These are phyloP conservation scores for Picocystis sp. DNA, from an alignment of 163 green algal genomes.

Conservation along the genomic window DNA sequence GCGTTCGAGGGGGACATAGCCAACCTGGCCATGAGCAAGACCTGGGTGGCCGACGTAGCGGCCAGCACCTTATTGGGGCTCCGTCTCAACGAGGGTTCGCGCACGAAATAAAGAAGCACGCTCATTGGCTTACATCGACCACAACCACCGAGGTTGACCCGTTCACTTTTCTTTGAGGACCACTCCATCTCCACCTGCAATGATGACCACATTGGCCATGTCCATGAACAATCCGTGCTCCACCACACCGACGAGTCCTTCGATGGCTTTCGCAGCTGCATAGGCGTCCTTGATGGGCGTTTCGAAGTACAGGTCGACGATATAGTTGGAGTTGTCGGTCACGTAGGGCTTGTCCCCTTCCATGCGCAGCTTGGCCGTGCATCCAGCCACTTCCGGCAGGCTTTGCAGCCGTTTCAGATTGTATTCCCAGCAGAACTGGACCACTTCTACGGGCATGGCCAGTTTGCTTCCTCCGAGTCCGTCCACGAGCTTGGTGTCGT, in stretches of 20 bases:
- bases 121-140: too few relatives aligned
- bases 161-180: conserved; percentile 28
- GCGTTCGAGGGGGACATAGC: too few relatives aligned
- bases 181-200: conserved; percentile 52
- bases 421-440: conserved; percentile 95
- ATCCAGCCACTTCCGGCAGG: conserved; percentile 25
- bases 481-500: conserved; percentile 91
- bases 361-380: conserved; percentile 74
- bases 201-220: conserved; percentile 75
- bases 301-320: conserved; percentile 97
- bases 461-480: conserved; percentile 81
- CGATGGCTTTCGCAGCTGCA: conserved; percentile 56
- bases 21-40: too few relatives aligned
- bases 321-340: conserved; percentile 99
- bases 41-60: too few relatives aligned
- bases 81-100: too few relatives aligned
- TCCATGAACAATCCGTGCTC: conserved; percentile 80
- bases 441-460: conserved; percentile 89
- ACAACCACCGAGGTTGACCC: too few relatives aligned
- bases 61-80: too few relatives aligned
- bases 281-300: conserved; percentile 29
- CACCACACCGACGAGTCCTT: conserved; percentile 72
- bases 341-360: conserved; percentile 89
- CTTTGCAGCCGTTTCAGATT: conserved; percentile 52
- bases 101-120: too few relatives aligned